Evolutionary conservation across 805 yeast species (phyloP).

Genomic region (Jamesozyma rosinii): DNA sequence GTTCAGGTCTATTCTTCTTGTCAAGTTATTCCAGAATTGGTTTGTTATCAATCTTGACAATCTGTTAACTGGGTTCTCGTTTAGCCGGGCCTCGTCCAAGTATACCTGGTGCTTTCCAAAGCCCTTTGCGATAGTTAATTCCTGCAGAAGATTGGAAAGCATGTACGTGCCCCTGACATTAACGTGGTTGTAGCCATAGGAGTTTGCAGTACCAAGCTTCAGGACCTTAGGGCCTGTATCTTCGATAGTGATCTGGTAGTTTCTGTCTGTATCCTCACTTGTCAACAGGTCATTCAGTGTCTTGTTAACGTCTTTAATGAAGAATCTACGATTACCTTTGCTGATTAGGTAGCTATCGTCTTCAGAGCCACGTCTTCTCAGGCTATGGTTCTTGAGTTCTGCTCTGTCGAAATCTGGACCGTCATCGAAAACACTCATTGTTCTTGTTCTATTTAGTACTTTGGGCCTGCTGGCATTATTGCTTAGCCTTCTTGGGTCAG

Average conservation of each 20-base stretch:
- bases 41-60: slow-evolving; percentile 62
- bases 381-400: slow-evolving; percentile 15
- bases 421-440: slow-evolving; percentile 41
- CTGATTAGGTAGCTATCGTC: slow-evolving; percentile 38
- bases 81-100: slow-evolving; percentile 72
- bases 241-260: slow-evolving; percentile 77
- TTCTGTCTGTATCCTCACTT: slow-evolving; percentile 77
- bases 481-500: slow-evolving; percentile 42
- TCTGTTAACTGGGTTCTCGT: slow-evolving; percentile 79
- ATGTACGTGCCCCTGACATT: slow-evolving; percentile 82
- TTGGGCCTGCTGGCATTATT: neutral
- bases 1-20: slow-evolving; percentile 56
- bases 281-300: slow-evolving; percentile 61
- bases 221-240: slow-evolving; percentile 80
- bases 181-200: slow-evolving; percentile 65
- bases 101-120: slow-evolving; percentile 71
- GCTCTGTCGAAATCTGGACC: slow-evolving; percentile 18
- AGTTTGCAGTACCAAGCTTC: slow-evolving; percentile 71
- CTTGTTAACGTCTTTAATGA: slow-evolving; percentile 64
- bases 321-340: slow-evolving; percentile 39
- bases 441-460: slow-evolving; percentile 45
- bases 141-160: slow-evolving; percentile 80
- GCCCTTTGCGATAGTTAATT: slow-evolving; percentile 74
- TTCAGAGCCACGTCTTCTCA: slow-evolving; percentile 45
- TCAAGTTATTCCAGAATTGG: slow-evolving; percentile 72